phyloP scores from a whole-genome alignment of 352 stramenopile genomes.

The Aphanomyces euteiches region DNA sequence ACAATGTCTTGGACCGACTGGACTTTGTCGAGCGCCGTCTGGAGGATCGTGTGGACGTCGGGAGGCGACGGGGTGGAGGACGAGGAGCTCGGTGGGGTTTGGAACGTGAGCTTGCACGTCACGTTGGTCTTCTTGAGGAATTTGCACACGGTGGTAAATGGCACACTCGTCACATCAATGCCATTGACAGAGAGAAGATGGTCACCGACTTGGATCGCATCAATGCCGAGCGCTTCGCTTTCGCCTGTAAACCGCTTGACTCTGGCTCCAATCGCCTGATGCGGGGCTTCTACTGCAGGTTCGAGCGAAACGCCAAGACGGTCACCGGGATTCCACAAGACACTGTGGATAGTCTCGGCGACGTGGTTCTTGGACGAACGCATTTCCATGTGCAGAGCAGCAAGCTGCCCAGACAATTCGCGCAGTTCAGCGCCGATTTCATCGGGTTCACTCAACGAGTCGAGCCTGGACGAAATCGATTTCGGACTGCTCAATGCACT shows the following conservation, averaged over 20 bases:
- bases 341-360: conserved; percentile 38
- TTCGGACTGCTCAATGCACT: conserved; percentile 16
- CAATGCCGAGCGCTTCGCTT: conserved; percentile 67
- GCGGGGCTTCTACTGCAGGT: conserved; percentile 35
- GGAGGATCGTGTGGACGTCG: conserved; percentile 62
- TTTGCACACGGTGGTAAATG: conserved; percentile 61
- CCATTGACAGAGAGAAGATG: conserved; percentile 76
- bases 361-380: conserved; percentile 38
- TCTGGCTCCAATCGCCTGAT: conserved; percentile 39
- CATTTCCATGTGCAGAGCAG: conserved; percentile 66
- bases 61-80: conserved; percentile 36
- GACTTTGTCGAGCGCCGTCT: conserved; percentile 71
- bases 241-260: conserved; percentile 65
- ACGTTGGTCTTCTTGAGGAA: conserved; percentile 77
- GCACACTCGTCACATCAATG: conserved; percentile 47
- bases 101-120: conserved; percentile 75
- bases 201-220: conserved; percentile 52
- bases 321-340: conserved; percentile 75
- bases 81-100: conserved; percentile 7
- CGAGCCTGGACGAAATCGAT: conserved; percentile 12
- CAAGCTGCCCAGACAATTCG: conserved; percentile 64
- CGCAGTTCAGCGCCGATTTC: conserved; percentile 64
- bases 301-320: conserved; percentile 68
- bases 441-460: conserved; percentile 36
- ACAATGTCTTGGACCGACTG: conserved; percentile 69